Evolutionary conservation across 2,329 filamentous ascomycete species (phyloP).

Genomic region (Atkinsonella texensis): DNA sequence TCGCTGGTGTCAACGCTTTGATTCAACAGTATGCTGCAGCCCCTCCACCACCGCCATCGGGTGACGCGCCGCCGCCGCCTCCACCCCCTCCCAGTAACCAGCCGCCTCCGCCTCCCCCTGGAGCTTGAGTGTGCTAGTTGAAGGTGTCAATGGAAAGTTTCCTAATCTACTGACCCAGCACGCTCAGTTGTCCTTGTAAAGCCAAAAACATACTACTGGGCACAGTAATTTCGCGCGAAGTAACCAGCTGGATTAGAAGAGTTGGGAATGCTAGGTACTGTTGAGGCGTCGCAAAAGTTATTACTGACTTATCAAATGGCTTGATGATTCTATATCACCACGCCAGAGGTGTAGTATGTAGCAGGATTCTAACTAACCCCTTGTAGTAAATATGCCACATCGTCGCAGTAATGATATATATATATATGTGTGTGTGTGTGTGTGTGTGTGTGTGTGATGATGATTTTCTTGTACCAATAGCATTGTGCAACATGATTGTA

Average conservation of each 20-base stretch:
- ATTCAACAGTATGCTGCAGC: conserved; percentile 53
- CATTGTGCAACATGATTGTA: neutral
- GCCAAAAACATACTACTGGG: neutral
- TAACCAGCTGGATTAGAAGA: neutral
- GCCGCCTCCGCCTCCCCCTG: conserved; percentile 50
- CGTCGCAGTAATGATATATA: neutral
- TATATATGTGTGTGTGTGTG: too few relatives aligned
- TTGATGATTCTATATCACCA: neutral
- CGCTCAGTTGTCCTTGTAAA: neutral
- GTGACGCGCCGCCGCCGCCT: conserved; percentile 35
- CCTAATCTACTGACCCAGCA: neutral
- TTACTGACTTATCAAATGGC: neutral
- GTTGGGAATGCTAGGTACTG: neutral
- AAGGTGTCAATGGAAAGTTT: neutral
- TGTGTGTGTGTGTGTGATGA: too few relatives aligned
- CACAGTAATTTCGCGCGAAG: neutral
- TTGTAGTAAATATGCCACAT: neutral
- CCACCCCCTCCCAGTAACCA: conserved; percentile 53
- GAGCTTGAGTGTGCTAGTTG: conserved; percentile 21
- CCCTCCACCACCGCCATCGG: conserved; percentile 49
- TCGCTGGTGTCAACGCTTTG: conserved; percentile 49
- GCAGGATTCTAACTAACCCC: neutral
- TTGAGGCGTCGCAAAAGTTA: neutral
- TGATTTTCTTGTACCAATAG: neutral
- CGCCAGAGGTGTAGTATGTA: neutral